Evolutionary conservation across 192 early-diverging fungal genomes (phyloP), one percentile per base, ranked within the genome.

Genomic region (Dissophora ornata): DNA sequence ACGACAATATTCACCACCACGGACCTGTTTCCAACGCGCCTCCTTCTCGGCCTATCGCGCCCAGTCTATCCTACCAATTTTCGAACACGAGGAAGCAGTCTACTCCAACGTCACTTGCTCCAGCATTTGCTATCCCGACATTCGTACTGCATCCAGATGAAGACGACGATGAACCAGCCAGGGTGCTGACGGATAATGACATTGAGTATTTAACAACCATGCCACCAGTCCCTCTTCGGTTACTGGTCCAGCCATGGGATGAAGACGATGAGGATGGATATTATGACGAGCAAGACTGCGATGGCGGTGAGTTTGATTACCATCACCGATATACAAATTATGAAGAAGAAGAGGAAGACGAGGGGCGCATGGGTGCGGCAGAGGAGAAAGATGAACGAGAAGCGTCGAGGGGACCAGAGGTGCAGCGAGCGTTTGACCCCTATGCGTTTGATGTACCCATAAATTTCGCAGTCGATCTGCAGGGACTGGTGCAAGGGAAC

Each of bases 81-180:
- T 38, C 36, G 36, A 38, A 12, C 5, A 38, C 36, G 12, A 38
- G 12, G 12, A 38, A 12, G 3, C 47, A 49, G 21, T n/a, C n/a
- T n/a, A n/a, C n/a, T n/a, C n/a, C n/a, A n/a, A n/a, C n/a, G n/a
- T n/a, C n/a, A n/a, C n/a, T n/a, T n/a, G 19, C 33, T 8, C 18
- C 53, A n/a, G 7, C 25, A 44, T 3, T 60, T 1, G 3, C 28
- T 1, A 55, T 77, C 42, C 73, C 73, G 18, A 67, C 40, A 12
- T 67, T 77, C 47, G 64, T 77, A 7, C 44, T 77, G 26, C 73
- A 77, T 51, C 73, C 73, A 26, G 73, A 77, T 22, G 73, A 77
- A 10, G 73, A 67, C 3, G 73, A 77, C 25, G 59, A 53, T 25
- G 73, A 67, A 25, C 73, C 73, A 1, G 44, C 53, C 10, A 30